Evolutionary conservation across 805 yeast species (phyloP).

Genomic region (Metschnikowia drakensbergensis): DNA sequence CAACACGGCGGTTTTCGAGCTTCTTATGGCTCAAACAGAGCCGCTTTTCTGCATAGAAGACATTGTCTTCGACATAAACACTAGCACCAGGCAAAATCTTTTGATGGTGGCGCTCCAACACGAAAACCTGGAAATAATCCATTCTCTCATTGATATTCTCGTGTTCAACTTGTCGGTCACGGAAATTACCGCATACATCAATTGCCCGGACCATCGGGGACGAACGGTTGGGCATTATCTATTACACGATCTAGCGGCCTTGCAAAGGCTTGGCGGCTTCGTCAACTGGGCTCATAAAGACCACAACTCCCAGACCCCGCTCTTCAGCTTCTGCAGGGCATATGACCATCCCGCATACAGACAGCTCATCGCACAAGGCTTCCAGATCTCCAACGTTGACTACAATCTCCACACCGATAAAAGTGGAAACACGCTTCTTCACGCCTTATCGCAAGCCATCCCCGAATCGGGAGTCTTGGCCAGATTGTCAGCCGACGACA

Average conservation of each 20-base stretch:
- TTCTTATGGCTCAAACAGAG: conserved; percentile 44
- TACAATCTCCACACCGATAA: conserved; percentile 65
- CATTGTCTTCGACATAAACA: conserved; percentile 58
- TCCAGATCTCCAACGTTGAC: conserved; percentile 45
- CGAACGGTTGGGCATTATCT: conserved; percentile 74
- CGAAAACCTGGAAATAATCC: conserved; percentile 45
- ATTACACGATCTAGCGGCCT: conserved; percentile 50
- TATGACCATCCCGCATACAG: conserved; percentile 72
- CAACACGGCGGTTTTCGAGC: conserved; percentile 42
- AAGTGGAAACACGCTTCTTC: conserved; percentile 74
- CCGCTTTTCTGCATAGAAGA: conserved; percentile 61
- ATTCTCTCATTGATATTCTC: conserved; percentile 43
- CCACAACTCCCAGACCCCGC: conserved; percentile 67
- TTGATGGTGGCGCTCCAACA: conserved; percentile 58
- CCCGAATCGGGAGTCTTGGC: conserved; percentile 24
- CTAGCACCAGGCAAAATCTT: conserved; percentile 49
- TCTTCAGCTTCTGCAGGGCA: conserved; percentile 69
- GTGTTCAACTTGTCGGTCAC: conserved; percentile 35
- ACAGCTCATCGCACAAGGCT: conserved; percentile 43
- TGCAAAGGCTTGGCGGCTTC: conserved; percentile 50
- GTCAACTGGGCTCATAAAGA: conserved; percentile 73
- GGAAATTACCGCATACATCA: conserved; percentile 50
- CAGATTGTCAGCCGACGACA: conserved; percentile 17
- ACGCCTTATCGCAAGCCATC: conserved; percentile 56
- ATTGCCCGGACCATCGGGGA: conserved; percentile 46